These are phyloP conservation scores for Backusella parvicylindrica DNA, from an alignment of 192 early-diverging fungal species.

Conservation along the genomic window DNA sequence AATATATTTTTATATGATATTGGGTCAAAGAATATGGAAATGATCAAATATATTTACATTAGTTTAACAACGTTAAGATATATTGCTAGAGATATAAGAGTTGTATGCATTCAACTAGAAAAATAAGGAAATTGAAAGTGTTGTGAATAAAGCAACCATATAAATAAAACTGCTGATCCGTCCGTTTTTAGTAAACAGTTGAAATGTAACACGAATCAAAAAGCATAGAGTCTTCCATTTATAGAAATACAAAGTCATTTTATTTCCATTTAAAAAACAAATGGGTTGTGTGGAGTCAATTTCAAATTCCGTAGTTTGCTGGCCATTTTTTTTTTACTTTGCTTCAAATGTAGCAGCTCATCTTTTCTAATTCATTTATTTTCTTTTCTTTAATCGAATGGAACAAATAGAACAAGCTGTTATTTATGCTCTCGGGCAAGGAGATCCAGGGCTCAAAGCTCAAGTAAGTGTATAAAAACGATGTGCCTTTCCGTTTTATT, in stretches of 20 bases:
- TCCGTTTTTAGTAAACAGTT: no score
- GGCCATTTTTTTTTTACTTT: background rate
- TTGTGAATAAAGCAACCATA: no score
- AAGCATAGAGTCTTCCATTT: background rate
- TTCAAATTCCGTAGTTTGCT: background rate
- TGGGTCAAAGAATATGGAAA: no score
- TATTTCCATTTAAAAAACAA: background rate
- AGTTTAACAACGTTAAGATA: no score
- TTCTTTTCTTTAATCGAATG: constrained; percentile 29
- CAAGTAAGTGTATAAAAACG: constrained; percentile 54
- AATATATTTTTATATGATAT: no score
- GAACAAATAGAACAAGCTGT: constrained; percentile 82
- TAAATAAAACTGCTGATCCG: no score
- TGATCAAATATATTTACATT: no score
- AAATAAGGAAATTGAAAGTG: no score
- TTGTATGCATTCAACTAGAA: no score
- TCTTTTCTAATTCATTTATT: background rate
- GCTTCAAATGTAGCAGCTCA: background rate
- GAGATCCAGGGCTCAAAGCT: constrained; percentile 59
- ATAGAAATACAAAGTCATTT: background rate
- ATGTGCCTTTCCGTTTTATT: constrained; percentile 7
- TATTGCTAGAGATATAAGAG: no score
- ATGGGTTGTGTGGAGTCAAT: background rate
- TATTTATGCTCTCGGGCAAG: constrained; percentile 67
- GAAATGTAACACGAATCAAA: background rate